These are phyloP conservation scores for Colletotrichum tamarilloi DNA, from an alignment of 2,329 filamentous ascomycete genomes.

Conservation along the genomic window DNA sequence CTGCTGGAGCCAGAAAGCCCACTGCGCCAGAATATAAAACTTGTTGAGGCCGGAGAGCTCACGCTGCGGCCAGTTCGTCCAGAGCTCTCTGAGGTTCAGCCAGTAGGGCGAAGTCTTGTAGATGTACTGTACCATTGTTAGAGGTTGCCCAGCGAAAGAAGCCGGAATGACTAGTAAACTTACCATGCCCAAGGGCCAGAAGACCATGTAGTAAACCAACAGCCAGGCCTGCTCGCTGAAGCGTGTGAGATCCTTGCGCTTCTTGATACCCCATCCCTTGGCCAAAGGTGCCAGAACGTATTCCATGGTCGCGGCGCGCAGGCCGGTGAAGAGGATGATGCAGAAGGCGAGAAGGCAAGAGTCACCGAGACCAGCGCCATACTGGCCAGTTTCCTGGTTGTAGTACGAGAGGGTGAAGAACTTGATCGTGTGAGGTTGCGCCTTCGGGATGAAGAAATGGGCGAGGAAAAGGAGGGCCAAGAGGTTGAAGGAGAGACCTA, in stretches of 20 bases:
- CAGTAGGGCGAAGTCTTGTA: slow-evolving; percentile 83
- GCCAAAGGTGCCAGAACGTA: slow-evolving; percentile 86
- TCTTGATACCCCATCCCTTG: slow-evolving; percentile 76
- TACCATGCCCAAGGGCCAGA: slow-evolving; percentile 89
- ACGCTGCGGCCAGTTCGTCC: slow-evolving; percentile 85
- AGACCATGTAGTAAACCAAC: slow-evolving; percentile 82
- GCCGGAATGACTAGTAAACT: slow-evolving; percentile 44
- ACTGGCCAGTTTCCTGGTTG: slow-evolving; percentile 74
- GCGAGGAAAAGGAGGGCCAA: slow-evolving; percentile 84
- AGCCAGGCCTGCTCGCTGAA: slow-evolving; percentile 97
- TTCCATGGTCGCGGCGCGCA: slow-evolving; percentile 88
- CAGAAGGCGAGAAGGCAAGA: slow-evolving; percentile 80
- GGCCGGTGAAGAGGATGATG: slow-evolving; percentile 86
- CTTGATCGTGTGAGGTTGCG: slow-evolving; percentile 82
- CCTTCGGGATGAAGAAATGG: slow-evolving; percentile 84
- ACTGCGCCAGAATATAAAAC: slow-evolving; percentile 89
- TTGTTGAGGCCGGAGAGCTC: slow-evolving; percentile 82
- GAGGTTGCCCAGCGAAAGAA: neutral
- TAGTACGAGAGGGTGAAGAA: slow-evolving; percentile 91
- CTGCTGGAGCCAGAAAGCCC: slow-evolving; percentile 94
- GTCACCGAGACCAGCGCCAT: slow-evolving; percentile 84
- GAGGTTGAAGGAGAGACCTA: slow-evolving; percentile 85
- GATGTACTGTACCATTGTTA: slow-evolving; percentile 71
- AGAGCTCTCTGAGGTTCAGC: slow-evolving; percentile 80
- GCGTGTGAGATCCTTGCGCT: slow-evolving; percentile 79